Percentiles rank a stretch among this genome's conserved stretches.
Evolutionary conservation across 495 filamentous ascomycete genomes (phyloP).

Genomic region (Halenospora varia): DNA sequence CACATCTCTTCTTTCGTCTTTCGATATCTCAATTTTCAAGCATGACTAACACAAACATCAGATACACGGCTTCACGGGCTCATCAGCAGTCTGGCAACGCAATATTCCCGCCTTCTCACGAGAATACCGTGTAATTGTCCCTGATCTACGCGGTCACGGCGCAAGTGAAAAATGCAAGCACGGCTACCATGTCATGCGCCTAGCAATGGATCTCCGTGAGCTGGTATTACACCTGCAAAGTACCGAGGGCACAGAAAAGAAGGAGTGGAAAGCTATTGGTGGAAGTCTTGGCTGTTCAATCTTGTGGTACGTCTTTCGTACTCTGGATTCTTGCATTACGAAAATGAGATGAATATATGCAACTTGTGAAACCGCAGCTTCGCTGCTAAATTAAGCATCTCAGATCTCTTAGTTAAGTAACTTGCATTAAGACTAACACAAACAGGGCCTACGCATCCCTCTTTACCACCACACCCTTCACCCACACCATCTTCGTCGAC

Average conservation of each 20-base stretch:
- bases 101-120: slow-evolving; percentile 29
- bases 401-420: too few species aligned
- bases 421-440: too few species aligned
- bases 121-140: slow-evolving; percentile 30
- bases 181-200: slow-evolving; percentile 41
- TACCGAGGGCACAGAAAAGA: background rate
- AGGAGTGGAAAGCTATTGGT: slow-evolving; percentile 31
- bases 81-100: slow-evolving; percentile 36
- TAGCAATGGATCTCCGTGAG: slow-evolving; percentile 37
- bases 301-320: too few species aligned
- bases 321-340: too few species aligned
- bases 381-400: too few species aligned
- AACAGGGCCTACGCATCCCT: slow-evolving; percentile 35
- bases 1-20: background rate
- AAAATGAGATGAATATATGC: too few species aligned
- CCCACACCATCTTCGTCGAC: slow-evolving; percentile 39
- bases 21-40: background rate
- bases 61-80: slow-evolving; percentile 45
- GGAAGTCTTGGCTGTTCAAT: slow-evolving; percentile 44
- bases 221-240: slow-evolving; percentile 28
- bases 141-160: slow-evolving; percentile 43
- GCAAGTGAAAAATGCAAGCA: slow-evolving; percentile 27
- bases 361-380: too few species aligned
- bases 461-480: slow-evolving; percentile 30
- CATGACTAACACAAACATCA: slow-evolving; percentile 7